Evolutionary conservation across 1,284 basidiomycete species (phyloP), one percentile per base, ranked within the genome.

Genomic region (Pseudozyma sp.): DNA sequence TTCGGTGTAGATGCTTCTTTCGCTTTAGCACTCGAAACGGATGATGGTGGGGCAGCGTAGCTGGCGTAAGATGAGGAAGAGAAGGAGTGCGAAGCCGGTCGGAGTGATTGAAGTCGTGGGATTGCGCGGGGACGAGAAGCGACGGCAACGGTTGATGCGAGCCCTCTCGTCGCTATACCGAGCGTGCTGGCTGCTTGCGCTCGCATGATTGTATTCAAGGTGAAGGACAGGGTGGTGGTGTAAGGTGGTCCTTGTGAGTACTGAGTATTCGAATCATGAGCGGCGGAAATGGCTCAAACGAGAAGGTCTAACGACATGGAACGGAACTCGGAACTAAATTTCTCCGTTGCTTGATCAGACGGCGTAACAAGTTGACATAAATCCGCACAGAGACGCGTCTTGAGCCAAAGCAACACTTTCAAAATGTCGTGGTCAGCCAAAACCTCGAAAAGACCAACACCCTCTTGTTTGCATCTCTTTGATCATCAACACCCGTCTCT

Each of bases 371-470:
- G n/a, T n/a, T 21, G 5, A 19, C 3, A 31, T 2, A 16, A 10
- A 48, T 44, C 18, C 18, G 12, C 42, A 47, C 36, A 45, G 1
- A 7, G 21, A 58, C 56, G 56, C 56, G 56, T 59, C 56, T 50
- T 13, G 21, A 57, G 39, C 47, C 49, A 57, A 47, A 50, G 39
- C 47, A 57, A 57, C 55, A 50, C 55, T 43, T 25, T 31, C 25
- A 31, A 31, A 31, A 18, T 13, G 19, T 35, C 44, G 43, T 47
- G 47, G 47, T 21, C 44, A 16, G 18, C 14, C 34, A 40, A 11
- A 18, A 48, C 25, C 25, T 31, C 25, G 25, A 36, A 58, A 56
- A 47, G 52, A 62, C 59, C 52, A 62, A 62, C 59, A 55, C 59
- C 51, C 5, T 5, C 31, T 1, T 6, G 18, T 31, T 13, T 18